Percentiles rank a stretch among this genome's conserved stretches.
Conservation (phyloP, 169 alveolate species). For the Amoebophrya sp. region DNA sequence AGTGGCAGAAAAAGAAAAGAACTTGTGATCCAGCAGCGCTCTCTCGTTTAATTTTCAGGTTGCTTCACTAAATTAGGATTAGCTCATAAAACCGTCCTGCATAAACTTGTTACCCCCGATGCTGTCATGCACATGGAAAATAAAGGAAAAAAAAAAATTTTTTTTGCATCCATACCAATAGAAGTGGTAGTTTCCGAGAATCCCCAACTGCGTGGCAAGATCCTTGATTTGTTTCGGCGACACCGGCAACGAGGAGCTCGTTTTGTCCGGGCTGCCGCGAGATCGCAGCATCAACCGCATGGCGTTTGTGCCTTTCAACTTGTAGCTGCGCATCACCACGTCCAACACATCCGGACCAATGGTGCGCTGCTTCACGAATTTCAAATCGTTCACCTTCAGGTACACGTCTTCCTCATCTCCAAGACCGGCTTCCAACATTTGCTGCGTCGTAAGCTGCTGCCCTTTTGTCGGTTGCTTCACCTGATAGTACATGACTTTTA, state of each 20-base stretch:
- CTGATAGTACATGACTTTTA: no score
- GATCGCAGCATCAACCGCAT: slow-evolving; percentile 23
- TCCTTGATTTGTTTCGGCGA: slow-evolving; percentile 30
- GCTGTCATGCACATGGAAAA: no score
- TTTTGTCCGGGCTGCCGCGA: slow-evolving; percentile 20
- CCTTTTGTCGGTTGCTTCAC: neutral
- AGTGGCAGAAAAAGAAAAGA: neutral
- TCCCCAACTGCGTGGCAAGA: slow-evolving; percentile 29
- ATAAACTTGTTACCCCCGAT: no score
- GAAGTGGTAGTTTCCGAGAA: slow-evolving; percentile 35
- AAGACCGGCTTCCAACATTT: slow-evolving; percentile 27
- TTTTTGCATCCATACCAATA: slow-evolving; percentile 26
- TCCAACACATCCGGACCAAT: slow-evolving; percentile 29
- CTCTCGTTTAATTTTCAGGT: no score
- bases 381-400: neutral
- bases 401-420: slow-evolving; percentile 29
- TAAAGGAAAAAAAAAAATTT: no score
- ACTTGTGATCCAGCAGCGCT: neutral
- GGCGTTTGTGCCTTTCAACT: slow-evolving; percentile 13
- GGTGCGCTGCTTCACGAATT: neutral
- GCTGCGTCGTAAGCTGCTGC: slow-evolving; percentile 29
- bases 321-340: neutral
- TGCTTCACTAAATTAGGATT: no score
- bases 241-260: neutral
- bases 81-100: no score